Conservation (phyloP, 2,329 filamentous ascomycete species). For the Monosporascus cannonballus region DNA sequence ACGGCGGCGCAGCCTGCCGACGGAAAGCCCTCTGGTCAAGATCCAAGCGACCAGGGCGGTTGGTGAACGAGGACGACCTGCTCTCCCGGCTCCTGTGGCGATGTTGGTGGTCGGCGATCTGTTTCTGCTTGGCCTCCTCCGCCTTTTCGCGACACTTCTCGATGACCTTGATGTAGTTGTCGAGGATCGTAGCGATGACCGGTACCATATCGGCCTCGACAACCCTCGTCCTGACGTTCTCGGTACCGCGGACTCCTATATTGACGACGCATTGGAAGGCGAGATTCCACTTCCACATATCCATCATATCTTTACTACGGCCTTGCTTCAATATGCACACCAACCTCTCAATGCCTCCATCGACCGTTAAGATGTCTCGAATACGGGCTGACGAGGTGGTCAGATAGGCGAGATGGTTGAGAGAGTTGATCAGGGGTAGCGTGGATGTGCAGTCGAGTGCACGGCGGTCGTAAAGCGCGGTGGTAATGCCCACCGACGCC, state of each 20-base stretch:
- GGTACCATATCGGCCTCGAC: constrained; percentile 99
- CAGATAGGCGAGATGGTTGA: constrained; percentile 97
- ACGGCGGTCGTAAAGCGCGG: constrained; percentile 93
- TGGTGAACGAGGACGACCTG: constrained; percentile 48
- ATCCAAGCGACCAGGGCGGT: constrained; percentile 47
- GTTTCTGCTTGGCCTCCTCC: constrained; percentile 73
- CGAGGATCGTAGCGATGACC: constrained; percentile 94
- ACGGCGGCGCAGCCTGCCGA: constrained; percentile 76
- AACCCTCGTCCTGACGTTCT: constrained; percentile 86
- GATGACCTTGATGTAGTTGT: constrained; percentile 96
- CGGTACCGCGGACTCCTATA: constrained; percentile 92
- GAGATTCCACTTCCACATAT: constrained; percentile 99
- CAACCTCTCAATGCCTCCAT: constrained; percentile 93
- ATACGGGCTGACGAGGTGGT: constrained; percentile 97
- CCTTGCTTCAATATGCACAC: constrained; percentile 98
- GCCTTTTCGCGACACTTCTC: constrained; percentile 85
- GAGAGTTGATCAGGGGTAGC: constrained; percentile 93
- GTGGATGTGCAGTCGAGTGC: constrained; percentile 98
- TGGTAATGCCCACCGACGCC: constrained; percentile 97
- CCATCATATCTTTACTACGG: constrained; percentile 96
- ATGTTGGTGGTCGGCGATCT: constrained; percentile 46
- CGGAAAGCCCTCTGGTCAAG: constrained; percentile 58
- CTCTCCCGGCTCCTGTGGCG: constrained; percentile 43
- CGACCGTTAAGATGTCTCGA: constrained; percentile 93
- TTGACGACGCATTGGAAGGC: constrained; percentile 99